Evolutionary conservation across 2,329 filamentous ascomycete genomes (phyloP).

Genomic region (Elsinoe fawcettii): DNA sequence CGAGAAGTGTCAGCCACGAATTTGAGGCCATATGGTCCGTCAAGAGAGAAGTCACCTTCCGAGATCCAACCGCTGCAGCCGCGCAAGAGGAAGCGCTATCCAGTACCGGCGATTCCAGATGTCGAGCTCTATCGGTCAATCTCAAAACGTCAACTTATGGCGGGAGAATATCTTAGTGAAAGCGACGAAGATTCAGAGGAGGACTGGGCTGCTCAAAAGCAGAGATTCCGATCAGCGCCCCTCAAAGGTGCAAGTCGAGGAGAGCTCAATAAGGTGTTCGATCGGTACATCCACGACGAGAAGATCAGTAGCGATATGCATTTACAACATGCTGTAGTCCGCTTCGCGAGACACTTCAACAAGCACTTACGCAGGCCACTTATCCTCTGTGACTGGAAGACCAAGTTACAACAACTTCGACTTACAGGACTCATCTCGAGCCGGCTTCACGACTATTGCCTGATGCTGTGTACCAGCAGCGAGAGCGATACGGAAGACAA

Average conservation of each 20-base stretch:
- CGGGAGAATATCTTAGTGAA: conserved; percentile 35
- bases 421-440: conserved; percentile 26
- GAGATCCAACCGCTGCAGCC: conserved; percentile 21
- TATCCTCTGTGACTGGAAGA: conserved; percentile 25
- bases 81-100: conserved; percentile 25
- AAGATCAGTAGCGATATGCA: conserved; percentile 29
- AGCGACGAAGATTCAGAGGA: conserved; percentile 38
- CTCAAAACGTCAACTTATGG: conserved; percentile 32
- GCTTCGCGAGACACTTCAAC: conserved; percentile 30
- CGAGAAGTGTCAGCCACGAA: not conserved
- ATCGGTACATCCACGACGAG: conserved; percentile 33
- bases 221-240: conserved; percentile 23
- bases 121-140: conserved; percentile 35
- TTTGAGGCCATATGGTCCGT: not conserved
- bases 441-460: conserved; percentile 21
- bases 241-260: conserved; percentile 24
- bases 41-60: conserved; percentile 14
- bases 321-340: conserved; percentile 32
- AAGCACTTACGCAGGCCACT: conserved; percentile 22
- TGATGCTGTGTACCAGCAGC: conserved; percentile 4
- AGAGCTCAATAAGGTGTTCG: conserved; percentile 32
- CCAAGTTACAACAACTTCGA: conserved; percentile 29
- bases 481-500: not conserved
- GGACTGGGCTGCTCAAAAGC: conserved; percentile 31
- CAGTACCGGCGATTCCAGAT: conserved; percentile 31